These are phyloP conservation scores for Dispira simplex DNA, from an alignment of 192 early-diverging fungal species.

Conservation along the genomic window DNA sequence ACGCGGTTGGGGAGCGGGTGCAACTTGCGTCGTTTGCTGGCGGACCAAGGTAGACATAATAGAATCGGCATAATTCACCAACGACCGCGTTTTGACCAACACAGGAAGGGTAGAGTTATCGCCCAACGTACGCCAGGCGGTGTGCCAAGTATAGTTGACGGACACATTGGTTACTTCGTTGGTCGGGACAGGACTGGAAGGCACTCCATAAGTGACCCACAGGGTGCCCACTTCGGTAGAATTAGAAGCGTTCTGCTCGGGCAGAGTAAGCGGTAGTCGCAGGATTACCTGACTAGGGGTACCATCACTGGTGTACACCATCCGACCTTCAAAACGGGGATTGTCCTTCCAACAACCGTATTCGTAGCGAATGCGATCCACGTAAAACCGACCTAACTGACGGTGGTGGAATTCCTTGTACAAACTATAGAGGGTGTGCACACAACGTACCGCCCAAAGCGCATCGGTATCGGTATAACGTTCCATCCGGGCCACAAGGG, in stretches of 20 bases:
- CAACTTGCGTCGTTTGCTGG: background rate
- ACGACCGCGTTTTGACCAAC: background rate
- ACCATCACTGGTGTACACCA: background rate
- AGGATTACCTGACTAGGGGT: background rate
- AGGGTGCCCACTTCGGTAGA: background rate
- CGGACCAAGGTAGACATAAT: background rate
- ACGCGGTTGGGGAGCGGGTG: background rate
- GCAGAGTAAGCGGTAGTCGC: background rate
- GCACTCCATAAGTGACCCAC: background rate
- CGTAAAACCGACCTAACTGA: background rate
- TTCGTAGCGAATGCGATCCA: constrained; percentile 2
- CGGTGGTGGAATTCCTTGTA: background rate
- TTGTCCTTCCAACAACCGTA: constrained; percentile 7
- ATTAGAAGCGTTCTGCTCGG: background rate
- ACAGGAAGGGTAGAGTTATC: background rate
- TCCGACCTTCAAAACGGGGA: background rate
- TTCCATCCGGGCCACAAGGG: background rate
- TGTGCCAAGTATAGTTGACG: background rate
- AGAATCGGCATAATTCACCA: background rate
- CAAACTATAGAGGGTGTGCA: background rate
- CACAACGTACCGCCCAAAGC: background rate
- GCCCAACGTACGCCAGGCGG: background rate
- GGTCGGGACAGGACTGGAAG: background rate
- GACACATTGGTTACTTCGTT: background rate
- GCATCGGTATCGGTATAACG: background rate